Conservation (phyloP, 2,329 filamentous ascomycete species). For the Aspergillus glaucus region DNA sequence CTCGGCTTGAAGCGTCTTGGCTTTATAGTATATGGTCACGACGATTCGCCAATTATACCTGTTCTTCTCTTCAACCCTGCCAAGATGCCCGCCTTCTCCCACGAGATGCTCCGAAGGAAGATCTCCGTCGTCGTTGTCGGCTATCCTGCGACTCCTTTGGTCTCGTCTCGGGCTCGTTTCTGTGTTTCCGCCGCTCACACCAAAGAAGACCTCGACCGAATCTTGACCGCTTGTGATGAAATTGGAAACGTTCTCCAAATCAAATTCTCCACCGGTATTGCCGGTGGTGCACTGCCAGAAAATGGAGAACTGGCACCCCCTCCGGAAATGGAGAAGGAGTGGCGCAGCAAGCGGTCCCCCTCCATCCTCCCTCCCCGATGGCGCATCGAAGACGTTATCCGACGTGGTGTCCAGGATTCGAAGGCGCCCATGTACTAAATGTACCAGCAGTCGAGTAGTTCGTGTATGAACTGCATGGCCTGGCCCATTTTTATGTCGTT, state of each 20-base stretch:
- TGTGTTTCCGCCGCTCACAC: constrained; percentile 95
- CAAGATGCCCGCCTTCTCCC: constrained; percentile 97
- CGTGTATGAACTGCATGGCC: not conserved
- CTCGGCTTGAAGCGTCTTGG: constrained; percentile 94
- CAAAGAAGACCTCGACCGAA: constrained; percentile 91
- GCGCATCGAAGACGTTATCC: constrained; percentile 68
- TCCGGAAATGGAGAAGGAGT: constrained; percentile 65
- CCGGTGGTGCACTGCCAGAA: constrained; percentile 74
- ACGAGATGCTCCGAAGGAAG: constrained; percentile 96
- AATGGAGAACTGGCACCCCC: constrained; percentile 58
- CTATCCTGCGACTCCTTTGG: constrained; percentile 91
- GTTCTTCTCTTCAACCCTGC: constrained; percentile 95
- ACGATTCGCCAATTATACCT: constrained; percentile 95
- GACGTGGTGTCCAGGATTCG: constrained; percentile 66
- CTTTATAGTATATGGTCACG: constrained; percentile 93
- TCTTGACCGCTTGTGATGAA: constrained; percentile 85
- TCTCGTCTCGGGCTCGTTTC: constrained; percentile 90
- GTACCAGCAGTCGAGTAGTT: constrained; percentile 2
- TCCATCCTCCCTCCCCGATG: constrained; percentile 66
- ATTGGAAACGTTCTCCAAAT: constrained; percentile 86
- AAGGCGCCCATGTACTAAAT: constrained; percentile 62
- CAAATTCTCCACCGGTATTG: constrained; percentile 94
- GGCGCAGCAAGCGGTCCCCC: constrained; percentile 47
- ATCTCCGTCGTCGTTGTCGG: constrained; percentile 96
- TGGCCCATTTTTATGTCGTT: constrained; percentile 1